Evolutionary conservation across 177 flowering plant genomes (phyloP), one percentile per base, ranked within the genome.

Genomic region (Tripterygium wilfordii): DNA sequence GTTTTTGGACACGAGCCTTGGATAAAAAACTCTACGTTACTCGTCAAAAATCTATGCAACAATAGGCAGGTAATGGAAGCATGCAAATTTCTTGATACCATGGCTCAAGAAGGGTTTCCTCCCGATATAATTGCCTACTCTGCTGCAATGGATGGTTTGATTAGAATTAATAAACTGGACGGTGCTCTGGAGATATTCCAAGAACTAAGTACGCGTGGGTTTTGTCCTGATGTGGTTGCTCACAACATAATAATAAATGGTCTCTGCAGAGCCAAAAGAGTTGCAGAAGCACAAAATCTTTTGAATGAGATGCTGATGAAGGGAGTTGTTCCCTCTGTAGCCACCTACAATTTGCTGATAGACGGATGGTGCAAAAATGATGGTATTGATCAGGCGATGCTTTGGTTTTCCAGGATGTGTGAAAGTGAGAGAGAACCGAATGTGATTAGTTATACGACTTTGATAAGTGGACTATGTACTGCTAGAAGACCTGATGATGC

Each of bases 361-460:
- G 77, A 85, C 61, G 95, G 84, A 21, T 88, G 77, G 73, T 88
- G 88, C 69, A 85, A 88, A 64, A 63, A 36, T 36, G 78, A 75
- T 43, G 59, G 69, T 41, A 51, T 72, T 59, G 91, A 81, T 42
- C 50, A 58, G 37, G 95, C 95, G 14, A 49, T 78, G 30, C 42
- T 48, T 50, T 81, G 54, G 31, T 64, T 79, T 36, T 70, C 82
- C 28, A 64, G 38, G 58, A 85, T 90, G 89, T 50, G 35, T 29
- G 76, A 48, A 16, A 59, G 58, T 49, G 71, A 67, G n/a, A 64
- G 64, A 49, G 69, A 72, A 21, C 92, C 98, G 2, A 78, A 71
- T 48, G 69, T 88, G 20, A 57, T 83, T 46, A 85, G 95, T 5
- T 88, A 85, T 62, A 76, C 96, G 2, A 81, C 88, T 55, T 57